Percentiles rank a stretch among this genome's conserved stretches.
Evolutionary conservation across 2,329 filamentous ascomycete species (phyloP).

Genomic region (Fusarium azukiicola): DNA sequence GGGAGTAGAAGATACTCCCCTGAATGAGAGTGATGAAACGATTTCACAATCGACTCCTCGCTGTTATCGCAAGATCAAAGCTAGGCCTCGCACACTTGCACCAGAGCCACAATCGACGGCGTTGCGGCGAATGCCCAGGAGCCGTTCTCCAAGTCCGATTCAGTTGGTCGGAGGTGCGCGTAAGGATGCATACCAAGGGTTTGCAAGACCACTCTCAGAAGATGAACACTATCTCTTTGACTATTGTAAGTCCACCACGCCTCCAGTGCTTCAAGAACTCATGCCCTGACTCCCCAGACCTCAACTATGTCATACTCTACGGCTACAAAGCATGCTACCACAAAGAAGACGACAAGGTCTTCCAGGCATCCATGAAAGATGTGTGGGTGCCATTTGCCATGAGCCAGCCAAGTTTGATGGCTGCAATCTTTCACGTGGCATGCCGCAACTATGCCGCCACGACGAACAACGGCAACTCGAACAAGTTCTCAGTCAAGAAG

Average conservation of each 20-base stretch:
- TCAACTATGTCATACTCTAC: slow-evolving; percentile 25
- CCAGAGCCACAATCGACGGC: not conserved
- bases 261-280: not conserved
- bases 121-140: not conserved
- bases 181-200: slow-evolving; percentile 11
- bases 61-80: too few relatives aligned
- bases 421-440: slow-evolving; percentile 42
- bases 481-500: slow-evolving; percentile 12
- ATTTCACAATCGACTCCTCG: not conserved
- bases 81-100: slow-evolving; percentile 7
- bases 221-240: slow-evolving; percentile 38
- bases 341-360: slow-evolving; percentile 16
- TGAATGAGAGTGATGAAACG: too few relatives aligned
- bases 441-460: slow-evolving; percentile 41
- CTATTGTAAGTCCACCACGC: slow-evolving; percentile 13
- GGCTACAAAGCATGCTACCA: slow-evolving; percentile 31
- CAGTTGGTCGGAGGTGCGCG: slow-evolving; percentile 25
- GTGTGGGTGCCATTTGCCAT: slow-evolving; percentile 44
- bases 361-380: slow-evolving; percentile 14
- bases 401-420: slow-evolving; percentile 36
- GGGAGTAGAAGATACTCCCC: not conserved
- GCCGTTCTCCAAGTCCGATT: slow-evolving; percentile 1
- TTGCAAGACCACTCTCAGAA: slow-evolving; percentile 29
- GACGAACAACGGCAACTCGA: slow-evolving; percentile 29
- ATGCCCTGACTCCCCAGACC: not conserved